A percentile compares a stretch with the other conserved stretches of the same genome.
These are phyloP conservation scores for Kernera saxatilis DNA, from an alignment of 345 rosid species.

Conservation along the genomic window DNA sequence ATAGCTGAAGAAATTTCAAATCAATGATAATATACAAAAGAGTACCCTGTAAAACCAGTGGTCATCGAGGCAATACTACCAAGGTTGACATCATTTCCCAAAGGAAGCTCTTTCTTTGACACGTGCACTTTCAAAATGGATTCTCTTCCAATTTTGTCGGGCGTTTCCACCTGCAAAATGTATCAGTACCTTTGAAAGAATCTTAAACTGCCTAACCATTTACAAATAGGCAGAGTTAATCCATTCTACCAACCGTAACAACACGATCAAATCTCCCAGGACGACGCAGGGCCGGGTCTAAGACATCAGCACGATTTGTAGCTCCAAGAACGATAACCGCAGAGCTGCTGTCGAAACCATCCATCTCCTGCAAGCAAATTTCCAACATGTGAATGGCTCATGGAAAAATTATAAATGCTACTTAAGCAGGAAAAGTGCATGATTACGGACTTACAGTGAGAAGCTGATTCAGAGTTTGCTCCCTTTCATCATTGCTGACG, in stretches of 20 bases:
- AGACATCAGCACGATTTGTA: conserved; percentile 92
- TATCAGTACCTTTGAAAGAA: not conserved
- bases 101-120: conserved; percentile 77
- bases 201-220: not conserved
- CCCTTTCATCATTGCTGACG: conserved; percentile 89
- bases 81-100: conserved; percentile 69
- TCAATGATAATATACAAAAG: not conserved
- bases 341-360: conserved; percentile 93
- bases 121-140: conserved; percentile 84
- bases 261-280: conserved; percentile 99
- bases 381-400: not conserved
- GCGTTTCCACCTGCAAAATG: conserved; percentile 75
- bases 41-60: conserved; percentile 94
- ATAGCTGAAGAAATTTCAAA: not conserved
- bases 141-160: conserved; percentile 88
- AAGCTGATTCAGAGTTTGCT: conserved; percentile 95
- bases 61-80: conserved; percentile 87
- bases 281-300: conserved; percentile 91
- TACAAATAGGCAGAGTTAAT: conserved; percentile 9
- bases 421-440: not conserved
- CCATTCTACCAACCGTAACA: conserved; percentile 58
- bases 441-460: conserved; percentile 59
- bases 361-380: conserved; percentile 77
- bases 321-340: conserved; percentile 98
- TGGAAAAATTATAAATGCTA: not conserved